Evolutionary conservation across 164 flowering plant genomes (phyloP).

Genomic region (Sextonia rubra): DNA sequence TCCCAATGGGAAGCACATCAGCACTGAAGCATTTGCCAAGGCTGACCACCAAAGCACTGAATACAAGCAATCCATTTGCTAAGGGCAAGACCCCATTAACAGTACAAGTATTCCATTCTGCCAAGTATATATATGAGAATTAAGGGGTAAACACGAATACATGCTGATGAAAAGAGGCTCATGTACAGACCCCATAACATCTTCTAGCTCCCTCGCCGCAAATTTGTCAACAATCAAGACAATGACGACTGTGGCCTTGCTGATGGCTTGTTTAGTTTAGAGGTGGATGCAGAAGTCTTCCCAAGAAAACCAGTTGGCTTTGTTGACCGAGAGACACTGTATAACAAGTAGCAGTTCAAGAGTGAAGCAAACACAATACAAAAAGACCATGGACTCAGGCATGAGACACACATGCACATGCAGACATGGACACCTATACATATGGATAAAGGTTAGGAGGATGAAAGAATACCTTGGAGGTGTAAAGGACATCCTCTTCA

Average conservation of each 20-base stretch:
- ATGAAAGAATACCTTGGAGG: conserved; percentile 28
- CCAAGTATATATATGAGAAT: background rate
- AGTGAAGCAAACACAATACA: background rate
- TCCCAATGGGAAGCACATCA: background rate
- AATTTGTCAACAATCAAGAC: background rate
- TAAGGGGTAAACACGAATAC: background rate
- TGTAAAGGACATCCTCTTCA: conserved; percentile 25
- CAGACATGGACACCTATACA: background rate
- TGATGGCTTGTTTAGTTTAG: conserved; percentile 21
- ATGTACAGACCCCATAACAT: background rate
- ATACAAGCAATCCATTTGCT: background rate
- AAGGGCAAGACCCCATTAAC: background rate
- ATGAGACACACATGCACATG: background rate
- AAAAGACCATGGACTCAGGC: background rate
- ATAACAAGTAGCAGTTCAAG: background rate
- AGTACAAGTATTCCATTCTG: background rate
- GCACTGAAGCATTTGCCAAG: background rate
- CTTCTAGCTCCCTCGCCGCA: background rate
- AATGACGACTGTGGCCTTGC: conserved; percentile 10
- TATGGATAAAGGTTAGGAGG: background rate
- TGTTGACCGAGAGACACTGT: conserved; percentile 25
- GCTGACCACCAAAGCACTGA: background rate
- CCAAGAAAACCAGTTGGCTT: conserved; percentile 27
- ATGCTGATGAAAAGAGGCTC: background rate
- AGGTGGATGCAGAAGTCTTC: conserved; percentile 32